These are phyloP conservation scores for Ceratocystis colombiana DNA, from an alignment of 2,329 filamentous ascomycete genomes.

Conservation along the genomic window DNA sequence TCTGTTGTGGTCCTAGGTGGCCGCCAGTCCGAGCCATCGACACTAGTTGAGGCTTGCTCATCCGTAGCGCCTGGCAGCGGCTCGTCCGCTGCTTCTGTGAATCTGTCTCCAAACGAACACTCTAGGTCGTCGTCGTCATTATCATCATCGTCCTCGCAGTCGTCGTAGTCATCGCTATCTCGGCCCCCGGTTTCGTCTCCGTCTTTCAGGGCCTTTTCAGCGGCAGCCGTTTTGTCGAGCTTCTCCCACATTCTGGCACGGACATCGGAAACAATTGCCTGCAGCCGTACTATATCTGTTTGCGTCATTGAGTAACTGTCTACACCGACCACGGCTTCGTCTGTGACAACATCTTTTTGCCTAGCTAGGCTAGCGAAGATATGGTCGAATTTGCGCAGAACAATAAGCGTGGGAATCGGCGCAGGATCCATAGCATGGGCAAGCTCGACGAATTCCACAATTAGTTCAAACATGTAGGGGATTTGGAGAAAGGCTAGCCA, in stretches of 20 bases:
- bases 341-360: constrained; percentile 56
- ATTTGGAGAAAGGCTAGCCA: constrained; percentile 39
- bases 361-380: constrained; percentile 68
- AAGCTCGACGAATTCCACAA: constrained; percentile 57
- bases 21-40: constrained; percentile 22
- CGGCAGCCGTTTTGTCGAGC: constrained; percentile 31
- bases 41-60: constrained; percentile 5
- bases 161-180: constrained; percentile 4
- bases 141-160: constrained; percentile 1
- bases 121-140: constrained; percentile 19
- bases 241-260: constrained; percentile 47
- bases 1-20: constrained; percentile 32
- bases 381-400: constrained; percentile 70
- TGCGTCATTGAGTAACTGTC: constrained; percentile 48
- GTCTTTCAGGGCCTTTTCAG: background rate
- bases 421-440: constrained; percentile 41
- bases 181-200: background rate
- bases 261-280: constrained; percentile 68
- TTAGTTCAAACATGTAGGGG: constrained; percentile 75
- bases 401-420: constrained; percentile 56
- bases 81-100: constrained; percentile 32
- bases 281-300: constrained; percentile 72
- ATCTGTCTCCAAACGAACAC: constrained; percentile 33
- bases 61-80: constrained; percentile 13
- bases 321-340: constrained; percentile 60